These are phyloP conservation scores for Gossypium gossypioides DNA, from an alignment of 441 rosid species.

Conservation along the genomic window DNA sequence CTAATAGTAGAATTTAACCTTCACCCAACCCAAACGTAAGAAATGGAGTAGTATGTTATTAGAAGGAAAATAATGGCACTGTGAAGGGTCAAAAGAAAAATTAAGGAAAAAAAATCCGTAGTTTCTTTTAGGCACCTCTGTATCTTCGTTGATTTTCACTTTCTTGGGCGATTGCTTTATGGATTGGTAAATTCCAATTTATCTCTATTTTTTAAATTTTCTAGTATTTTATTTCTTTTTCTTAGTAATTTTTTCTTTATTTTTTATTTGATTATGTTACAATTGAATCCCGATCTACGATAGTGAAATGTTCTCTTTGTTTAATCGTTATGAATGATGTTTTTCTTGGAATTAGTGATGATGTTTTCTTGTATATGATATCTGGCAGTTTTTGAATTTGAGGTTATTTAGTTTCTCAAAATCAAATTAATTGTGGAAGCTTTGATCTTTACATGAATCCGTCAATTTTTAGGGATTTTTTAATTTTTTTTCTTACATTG, in stretches of 20 bases:
- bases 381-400: not conserved
- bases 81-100: not conserved
- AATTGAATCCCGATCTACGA: not conserved
- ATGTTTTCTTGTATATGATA: not conserved
- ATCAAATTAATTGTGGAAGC: not conserved
- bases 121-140: not conserved
- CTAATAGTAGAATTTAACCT: too few species aligned
- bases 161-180: constrained; percentile 11
- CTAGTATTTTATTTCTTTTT: not conserved
- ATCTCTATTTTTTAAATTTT: not conserved
- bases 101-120: not conserved
- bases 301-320: not conserved
- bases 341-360: not conserved
- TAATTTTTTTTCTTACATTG: not conserved
- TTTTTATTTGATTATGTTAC: not conserved
- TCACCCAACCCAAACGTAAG: not conserved
- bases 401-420: not conserved
- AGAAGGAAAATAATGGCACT: not conserved
- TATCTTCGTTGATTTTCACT: not conserved
- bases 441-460: not conserved
- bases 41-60: not conserved
- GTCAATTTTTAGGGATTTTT: not conserved
- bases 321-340: not conserved
- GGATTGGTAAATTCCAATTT: not conserved
- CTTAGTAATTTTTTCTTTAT: not conserved